Evolutionary conservation across 805 yeast genomes (phyloP), one percentile per base, ranked within the genome.

Genomic region (Pichia scutulata): DNA sequence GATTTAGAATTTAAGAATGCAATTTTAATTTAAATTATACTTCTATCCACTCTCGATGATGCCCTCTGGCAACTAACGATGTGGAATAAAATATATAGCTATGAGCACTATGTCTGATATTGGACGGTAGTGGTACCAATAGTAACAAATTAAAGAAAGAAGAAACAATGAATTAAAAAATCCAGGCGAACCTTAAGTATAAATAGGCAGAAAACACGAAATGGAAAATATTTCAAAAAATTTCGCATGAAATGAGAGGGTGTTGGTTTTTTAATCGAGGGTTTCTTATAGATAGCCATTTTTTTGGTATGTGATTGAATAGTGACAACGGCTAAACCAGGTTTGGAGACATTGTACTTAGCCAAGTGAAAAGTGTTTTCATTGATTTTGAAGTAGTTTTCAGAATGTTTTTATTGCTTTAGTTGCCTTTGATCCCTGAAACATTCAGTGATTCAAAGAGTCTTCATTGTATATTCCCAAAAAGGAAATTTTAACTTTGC

Each of bases 401-500:
- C 30, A 10, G 30, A 26, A 8, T 7, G 3, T 28, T 13, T 28
- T 3, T n/a, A n/a, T n/a, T 28, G 9, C 5, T 3, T 7, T 4
- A 28, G n/a, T 7, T 13, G n/a, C n/a, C 14, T 28, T 13, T 13
- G 12, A 7, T 6, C n/a, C 12, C n/a, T 33, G 37, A 33, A 33
- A 33, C 37, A 16, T 7, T 19, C 22, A 39, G 21, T 8, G 4
- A 39, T 39, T 39, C 14, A 19, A 12, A 21, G 14, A 42, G 13
- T 12, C n/a, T 13, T 21, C 47, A 50, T 50, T 50, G 53, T 25
- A 6, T 16, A 10, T 26, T 26, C 53, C 50, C 39, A 43, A 44
- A 41, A 8, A 43, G 53, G 53, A 2, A 50, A 50, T 43, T 43
- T 19, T 18, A 3, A 21, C 2, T 39, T 25, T 44, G 25, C 41